Base-by-base conservation (phyloP, 129 eudicot genomes). In the Erigeron canadensis region DNA sequence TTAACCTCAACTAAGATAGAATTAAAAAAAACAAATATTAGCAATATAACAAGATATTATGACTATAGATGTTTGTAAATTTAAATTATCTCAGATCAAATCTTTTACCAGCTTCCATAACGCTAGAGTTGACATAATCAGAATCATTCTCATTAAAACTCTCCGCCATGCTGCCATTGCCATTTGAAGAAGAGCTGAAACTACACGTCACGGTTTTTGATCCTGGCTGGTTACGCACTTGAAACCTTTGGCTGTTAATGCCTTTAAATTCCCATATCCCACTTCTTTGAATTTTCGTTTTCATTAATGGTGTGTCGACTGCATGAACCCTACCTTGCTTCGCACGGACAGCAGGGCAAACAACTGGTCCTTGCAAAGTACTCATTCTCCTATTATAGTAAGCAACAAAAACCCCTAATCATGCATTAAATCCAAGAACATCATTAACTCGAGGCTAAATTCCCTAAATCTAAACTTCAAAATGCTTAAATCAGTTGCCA, bases 121-220 rank as follows among this genome's bases (percentile, higher is more conserved):
- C 90, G 79, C 87, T 94, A 48, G 96, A 89, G 74, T 84, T 81
- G 71, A 94, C 96, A 60, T 87, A 94, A 89, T 93, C 96, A 2
- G 88, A 85, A 70, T 87, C 95, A 65, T 81, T 86, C 74, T 92
- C 98, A 51, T 76, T 85, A 18, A 81, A 92, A 65, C 85, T 89
- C 61, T 82, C 96, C 0, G 96, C 97, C 88, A 54, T 94, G 86
- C 95, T 93, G 47, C 93, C 98, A 77, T 75, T 87, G 16, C 91
- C 98, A 72, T 87, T 78, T 23, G 98, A 94, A 10, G 92, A 93
- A 4, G 98, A 94, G 79, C 96, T 94, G 76, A 83, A 94, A 56
- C 82, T 85, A 76, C 96, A 89, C 16, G 57, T 74, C 19, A 85
- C 84, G 6, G 39, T 67, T 40, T 40, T 82, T 28, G 37, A 55